Evolutionary conservation across 148 eudicot genomes (phyloP), one percentile per base, ranked within the genome.

Genomic region (Rhododendron kiyosumense): DNA sequence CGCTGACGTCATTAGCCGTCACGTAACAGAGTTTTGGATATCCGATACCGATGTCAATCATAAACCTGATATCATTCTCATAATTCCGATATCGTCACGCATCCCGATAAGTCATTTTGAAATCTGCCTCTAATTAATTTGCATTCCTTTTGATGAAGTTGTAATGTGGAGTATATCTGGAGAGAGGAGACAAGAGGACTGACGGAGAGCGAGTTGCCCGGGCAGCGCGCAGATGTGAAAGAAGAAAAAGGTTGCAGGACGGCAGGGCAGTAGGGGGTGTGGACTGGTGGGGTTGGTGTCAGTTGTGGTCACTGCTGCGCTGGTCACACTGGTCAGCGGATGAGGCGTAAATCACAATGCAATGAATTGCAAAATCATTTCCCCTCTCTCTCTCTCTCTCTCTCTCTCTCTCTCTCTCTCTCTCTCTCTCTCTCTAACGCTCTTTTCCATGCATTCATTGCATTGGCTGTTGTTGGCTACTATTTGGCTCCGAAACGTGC

Each of bases 331-430:
- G 76, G 88, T 85, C 91, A 91, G 91, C 81, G 89, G 89, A 92
- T 90, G 91, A 59, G 92, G 76, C 36, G 38, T 71, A 13, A 28
- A 24, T 94, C 95, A 92, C 92, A 85, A 88, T 80, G 91, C 91
- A 94, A 92, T 94, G 86, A 92, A 94, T 92, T 94, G 87, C 97
- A 77, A 93, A 94, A 94, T 94, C 93, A 93, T 94, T 91, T 46
- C 49, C 11, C 49, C 30, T 63, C 28, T 22, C 71, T 63, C 30
- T 6, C 30, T 8, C 28, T 24, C 3, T 32, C 10, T 36, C 69
- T 22, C 69, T 2, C 26, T 54, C 18, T 15, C 61, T 54, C 54
- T 54, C 61, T 18, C 61, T 15, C 22, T 15, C 61, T 18, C 26
- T 54, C 18, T 15, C 61, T 54, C 54, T 54, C 61, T 18, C 61